Evolutionary conservation across 2,329 filamentous ascomycete genomes (phyloP).

Genomic region (Fusarium devonianum): DNA sequence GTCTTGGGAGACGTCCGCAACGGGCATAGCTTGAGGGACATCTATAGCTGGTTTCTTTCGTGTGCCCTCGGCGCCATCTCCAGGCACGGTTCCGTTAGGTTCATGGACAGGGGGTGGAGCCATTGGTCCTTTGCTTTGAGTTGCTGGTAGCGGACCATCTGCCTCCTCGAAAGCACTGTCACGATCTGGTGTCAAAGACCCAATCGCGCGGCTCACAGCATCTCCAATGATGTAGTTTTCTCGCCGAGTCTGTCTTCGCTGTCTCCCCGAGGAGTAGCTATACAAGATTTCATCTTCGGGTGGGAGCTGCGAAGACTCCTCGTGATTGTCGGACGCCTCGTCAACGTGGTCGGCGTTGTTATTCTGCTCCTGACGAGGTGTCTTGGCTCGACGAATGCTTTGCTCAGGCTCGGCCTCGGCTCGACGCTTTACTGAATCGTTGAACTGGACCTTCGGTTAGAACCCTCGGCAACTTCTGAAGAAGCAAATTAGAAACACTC

Average conservation of each 20-base stretch:
- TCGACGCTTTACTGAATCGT: background rate
- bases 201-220: background rate
- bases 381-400: conserved; percentile 1
- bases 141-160: background rate
- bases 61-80: no score
- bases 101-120: no score
- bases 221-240: conserved; percentile 1
- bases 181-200: background rate
- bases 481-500: background rate
- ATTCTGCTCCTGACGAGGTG: background rate
- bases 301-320: background rate
- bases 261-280: background rate
- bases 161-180: background rate
- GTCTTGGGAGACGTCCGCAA: no score
- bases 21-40: no score
- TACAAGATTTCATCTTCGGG: background rate
- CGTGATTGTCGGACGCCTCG: no score
- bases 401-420: conserved; percentile 8
- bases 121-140: background rate
- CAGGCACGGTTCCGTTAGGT: no score
- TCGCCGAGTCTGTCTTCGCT: background rate
- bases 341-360: no score
- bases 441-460: background rate
- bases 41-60: no score
- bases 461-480: background rate